These are phyloP conservation scores for Poterioochromonas sp. DNA, from an alignment of 352 stramenopile species.

Conservation along the genomic window DNA sequence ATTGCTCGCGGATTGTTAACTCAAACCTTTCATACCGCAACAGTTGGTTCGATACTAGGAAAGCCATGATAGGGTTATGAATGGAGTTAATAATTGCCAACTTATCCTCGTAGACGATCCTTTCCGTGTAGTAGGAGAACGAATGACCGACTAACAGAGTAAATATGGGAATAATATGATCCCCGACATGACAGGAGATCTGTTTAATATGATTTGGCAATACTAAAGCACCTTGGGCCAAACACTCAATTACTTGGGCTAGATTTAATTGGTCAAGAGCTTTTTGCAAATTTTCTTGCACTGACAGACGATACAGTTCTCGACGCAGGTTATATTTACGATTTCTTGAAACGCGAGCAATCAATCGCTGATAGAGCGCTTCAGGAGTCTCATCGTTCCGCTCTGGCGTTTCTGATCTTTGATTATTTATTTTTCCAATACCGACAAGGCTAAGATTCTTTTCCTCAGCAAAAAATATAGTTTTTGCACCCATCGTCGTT, in stretches of 20 bases:
- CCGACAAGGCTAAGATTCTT: no score
- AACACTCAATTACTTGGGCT: not conserved
- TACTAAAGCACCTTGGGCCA: not conserved
- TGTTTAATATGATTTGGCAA: not conserved
- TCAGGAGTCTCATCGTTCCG: no score
- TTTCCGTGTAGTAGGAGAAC: not conserved
- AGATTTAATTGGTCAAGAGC: not conserved
- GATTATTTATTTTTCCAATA: no score
- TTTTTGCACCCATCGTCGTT: no score
- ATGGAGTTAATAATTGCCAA: not conserved
- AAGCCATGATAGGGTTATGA: not conserved
- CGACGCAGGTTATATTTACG: no score
- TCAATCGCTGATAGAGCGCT: no score
- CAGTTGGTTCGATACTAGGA: not conserved
- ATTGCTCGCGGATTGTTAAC: not conserved
- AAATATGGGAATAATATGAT: conserved; percentile 8
- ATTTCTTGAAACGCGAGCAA: no score
- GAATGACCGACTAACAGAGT: not conserved
- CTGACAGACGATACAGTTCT: no score
- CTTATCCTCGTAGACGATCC: not conserved
- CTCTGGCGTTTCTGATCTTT: no score
- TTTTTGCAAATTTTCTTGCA: conserved; percentile 6
- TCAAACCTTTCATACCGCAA: not conserved
- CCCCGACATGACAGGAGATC: not conserved
- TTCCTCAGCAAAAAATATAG: no score